Conservation (phyloP, 305 asterid genomes). For the Plantago rigida region DNA sequence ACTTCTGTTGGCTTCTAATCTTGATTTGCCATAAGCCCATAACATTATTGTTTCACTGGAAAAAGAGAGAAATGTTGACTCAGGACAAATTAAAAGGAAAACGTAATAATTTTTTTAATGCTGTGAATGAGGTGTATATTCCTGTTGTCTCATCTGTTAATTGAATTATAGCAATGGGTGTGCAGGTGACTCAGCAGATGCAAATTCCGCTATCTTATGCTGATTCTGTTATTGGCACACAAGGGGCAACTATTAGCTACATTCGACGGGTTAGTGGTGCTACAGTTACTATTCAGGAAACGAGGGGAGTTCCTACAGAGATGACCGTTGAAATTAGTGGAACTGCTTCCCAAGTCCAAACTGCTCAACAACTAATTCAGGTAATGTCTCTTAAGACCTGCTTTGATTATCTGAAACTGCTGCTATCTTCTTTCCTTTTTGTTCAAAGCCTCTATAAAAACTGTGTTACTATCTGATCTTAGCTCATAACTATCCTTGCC, state of each 20-base stretch:
- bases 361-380: slow-evolving; percentile 94
- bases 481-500: background rate
- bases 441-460: background rate
- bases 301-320: slow-evolving; percentile 82
- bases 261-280: slow-evolving; percentile 89
- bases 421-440: background rate
- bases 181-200: slow-evolving; percentile 77
- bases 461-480: too few species aligned
- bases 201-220: slow-evolving; percentile 83
- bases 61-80: background rate
- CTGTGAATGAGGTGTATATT: too few species aligned
- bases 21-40: background rate
- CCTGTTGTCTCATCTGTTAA: background rate
- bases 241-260: slow-evolving; percentile 85
- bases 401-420: slow-evolving; percentile 3
- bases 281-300: slow-evolving; percentile 85
- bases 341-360: slow-evolving; percentile 88
- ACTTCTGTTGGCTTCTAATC: slow-evolving; percentile 14
- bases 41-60: background rate
- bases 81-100: background rate
- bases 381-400: slow-evolving; percentile 27
- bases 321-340: slow-evolving; percentile 95
- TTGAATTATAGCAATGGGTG: slow-evolving; percentile 21
- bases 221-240: slow-evolving; percentile 89
- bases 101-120: background rate